Evolutionary conservation across 1,139 yeast species (phyloP), one percentile per base, ranked within the genome.

Genomic region (Wickerhamomyces sp.): DNA sequence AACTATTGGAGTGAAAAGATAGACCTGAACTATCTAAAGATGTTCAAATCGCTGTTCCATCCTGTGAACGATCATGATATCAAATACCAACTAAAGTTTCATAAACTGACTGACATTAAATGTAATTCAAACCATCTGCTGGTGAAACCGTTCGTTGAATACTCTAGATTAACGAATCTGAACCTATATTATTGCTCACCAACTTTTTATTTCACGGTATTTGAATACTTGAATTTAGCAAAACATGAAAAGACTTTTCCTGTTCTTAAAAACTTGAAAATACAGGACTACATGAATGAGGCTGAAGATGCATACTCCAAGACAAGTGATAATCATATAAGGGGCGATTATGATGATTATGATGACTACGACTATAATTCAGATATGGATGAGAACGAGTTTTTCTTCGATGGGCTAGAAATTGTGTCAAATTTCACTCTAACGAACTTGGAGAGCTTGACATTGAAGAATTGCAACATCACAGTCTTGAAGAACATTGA

Each of bases 321-420:
- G 30, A 47, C 51, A 12, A 46, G 51, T 30, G 46, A 50, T 34
- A 45, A 50, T 32, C 45, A 44, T 27, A 32, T 46, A 8, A 33
- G 21, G 12, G 22, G 26, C 12, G 40, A 31, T 4, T 28, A 27
- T 10, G 41, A 36, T 20, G 39, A 33, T 15, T 46, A 40, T 13
- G 50, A 47, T 8, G 47, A 45, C 14, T 51, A 43, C 35, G 56
- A 50, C 22, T 47, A 48, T 21, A 50, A 49, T 35, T 49, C 54
- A 4, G 56, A 52, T 22, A 31, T 51, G 25, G 55, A 52, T 35
- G 55, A 51, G 37, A 49, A 52, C 37, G 56, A 51, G 36, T 52
- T 49, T 33, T 52, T 41, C 34, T 52, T 52, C 29, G 55, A 52
- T 37, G 57, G 57, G 0, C 27, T 52, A 14, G 57, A 52, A 38